phyloP scores from a whole-genome alignment of 2,329 filamentous ascomycete species.

The Microdochium trichocladiopsis region DNA sequence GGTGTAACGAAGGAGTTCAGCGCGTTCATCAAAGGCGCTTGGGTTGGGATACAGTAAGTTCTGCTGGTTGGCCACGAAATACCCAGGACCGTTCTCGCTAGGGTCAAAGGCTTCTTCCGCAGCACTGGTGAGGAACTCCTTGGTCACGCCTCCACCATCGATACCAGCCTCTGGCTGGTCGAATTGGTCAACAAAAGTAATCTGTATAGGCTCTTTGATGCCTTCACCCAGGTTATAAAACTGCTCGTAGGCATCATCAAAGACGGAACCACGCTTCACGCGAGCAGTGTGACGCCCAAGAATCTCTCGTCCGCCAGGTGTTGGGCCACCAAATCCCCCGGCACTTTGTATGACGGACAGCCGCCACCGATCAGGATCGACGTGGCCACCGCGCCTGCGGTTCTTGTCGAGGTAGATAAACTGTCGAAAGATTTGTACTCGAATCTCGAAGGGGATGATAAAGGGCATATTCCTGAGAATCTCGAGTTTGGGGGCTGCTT shows the following conservation, averaged over 20 bases:
- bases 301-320: conserved; percentile 23
- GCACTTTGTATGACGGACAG: conserved; percentile 43
- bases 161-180: conserved; percentile 85
- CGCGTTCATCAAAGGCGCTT: conserved; percentile 61
- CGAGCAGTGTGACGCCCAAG: conserved; percentile 64
- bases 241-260: conserved; percentile 76
- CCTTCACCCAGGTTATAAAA: conserved; percentile 78
- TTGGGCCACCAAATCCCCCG: conserved; percentile 12
- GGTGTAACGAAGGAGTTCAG: conserved; percentile 44
- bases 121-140: conserved; percentile 89
- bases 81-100: conserved; percentile 38
- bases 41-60: conserved; percentile 89
- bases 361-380: conserved; percentile 72
- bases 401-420: conserved; percentile 82
- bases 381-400: conserved; percentile 58
- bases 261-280: conserved; percentile 72
- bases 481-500: conserved; percentile 79
- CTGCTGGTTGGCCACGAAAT: conserved; percentile 80
- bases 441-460: conserved; percentile 84
- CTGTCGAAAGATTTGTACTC: conserved; percentile 87
- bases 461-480: conserved; percentile 96
- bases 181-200: conserved; percentile 92
- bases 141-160: conserved; percentile 93
- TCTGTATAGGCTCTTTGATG: conserved; percentile 91
- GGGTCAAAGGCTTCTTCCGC: conserved; percentile 72